phyloP scores from a whole-genome alignment of 2,329 filamentous ascomycete species.

The Coniella lustricola region DNA sequence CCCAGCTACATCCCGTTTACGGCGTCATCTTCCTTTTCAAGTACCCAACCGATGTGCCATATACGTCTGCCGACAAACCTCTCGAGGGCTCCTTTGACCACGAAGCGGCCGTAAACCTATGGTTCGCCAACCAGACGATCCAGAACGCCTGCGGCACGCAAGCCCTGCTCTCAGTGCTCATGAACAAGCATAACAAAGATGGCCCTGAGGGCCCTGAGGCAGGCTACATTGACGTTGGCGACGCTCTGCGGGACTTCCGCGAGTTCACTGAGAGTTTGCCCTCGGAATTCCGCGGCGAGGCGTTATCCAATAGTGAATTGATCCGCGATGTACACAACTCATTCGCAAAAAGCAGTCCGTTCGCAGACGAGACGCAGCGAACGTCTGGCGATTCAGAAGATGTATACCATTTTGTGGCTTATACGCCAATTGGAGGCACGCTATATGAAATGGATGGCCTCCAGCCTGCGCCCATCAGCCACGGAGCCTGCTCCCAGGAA shows the following conservation, averaged over 20 bases:
- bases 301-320: slow-evolving; percentile 55
- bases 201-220: slow-evolving; percentile 21
- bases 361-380: slow-evolving; percentile 81
- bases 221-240: slow-evolving; percentile 62
- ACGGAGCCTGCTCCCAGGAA: slow-evolving; percentile 64
- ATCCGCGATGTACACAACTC: slow-evolving; percentile 82
- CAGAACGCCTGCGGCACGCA: slow-evolving; percentile 98
- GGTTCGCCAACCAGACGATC: slow-evolving; percentile 96
- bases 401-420: slow-evolving; percentile 96
- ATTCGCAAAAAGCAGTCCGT: slow-evolving; percentile 82
- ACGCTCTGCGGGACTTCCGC: slow-evolving; percentile 67
- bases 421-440: slow-evolving; percentile 69
- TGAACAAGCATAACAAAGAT: slow-evolving; percentile 64
- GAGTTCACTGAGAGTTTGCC: slow-evolving; percentile 84
- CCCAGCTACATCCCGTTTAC: slow-evolving; percentile 70
- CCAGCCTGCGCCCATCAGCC: slow-evolving; percentile 84
- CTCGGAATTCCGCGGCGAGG: slow-evolving; percentile 58
- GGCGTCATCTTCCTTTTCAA: slow-evolving; percentile 99
- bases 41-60: slow-evolving; percentile 67
- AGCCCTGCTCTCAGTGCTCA: slow-evolving; percentile 80
- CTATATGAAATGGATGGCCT: slow-evolving; percentile 95
- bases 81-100: slow-evolving; percentile 78
- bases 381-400: slow-evolving; percentile 68
- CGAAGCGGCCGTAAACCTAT: slow-evolving; percentile 66
- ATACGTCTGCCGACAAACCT: slow-evolving; percentile 54